These are phyloP conservation scores for Saturnispora halmiae DNA, from an alignment of 805 yeast species.

Conservation along the genomic window DNA sequence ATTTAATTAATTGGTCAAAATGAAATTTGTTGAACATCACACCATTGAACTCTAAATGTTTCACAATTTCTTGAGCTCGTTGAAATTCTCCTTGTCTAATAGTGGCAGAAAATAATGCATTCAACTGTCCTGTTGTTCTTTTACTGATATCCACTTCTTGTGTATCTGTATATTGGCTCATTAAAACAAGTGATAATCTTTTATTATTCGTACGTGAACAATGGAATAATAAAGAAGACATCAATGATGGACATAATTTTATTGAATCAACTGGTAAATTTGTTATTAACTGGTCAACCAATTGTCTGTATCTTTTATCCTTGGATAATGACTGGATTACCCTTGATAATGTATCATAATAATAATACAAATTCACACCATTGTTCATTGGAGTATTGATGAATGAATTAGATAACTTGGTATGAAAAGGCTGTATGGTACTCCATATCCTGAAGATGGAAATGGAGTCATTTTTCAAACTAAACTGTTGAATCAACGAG, in stretches of 20 bases:
- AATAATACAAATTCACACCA: slow-evolving; percentile 23
- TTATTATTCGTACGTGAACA: slow-evolving; percentile 22
- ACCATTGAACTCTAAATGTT: slow-evolving; percentile 21
- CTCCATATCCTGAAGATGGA: slow-evolving; percentile 24
- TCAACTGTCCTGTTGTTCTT: slow-evolving; percentile 24
- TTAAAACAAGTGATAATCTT: slow-evolving; percentile 21
- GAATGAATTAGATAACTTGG: slow-evolving; percentile 20
- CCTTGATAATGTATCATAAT: slow-evolving; percentile 22
- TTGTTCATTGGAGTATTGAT: slow-evolving; percentile 22
- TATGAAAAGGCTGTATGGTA: slow-evolving; percentile 25
- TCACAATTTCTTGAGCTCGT: slow-evolving; percentile 24
- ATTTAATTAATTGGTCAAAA: slow-evolving; percentile 25
- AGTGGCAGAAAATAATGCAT: slow-evolving; percentile 24
- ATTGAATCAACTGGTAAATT: slow-evolving; percentile 29
- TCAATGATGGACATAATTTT: slow-evolving; percentile 26
- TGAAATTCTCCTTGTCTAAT: slow-evolving; percentile 22
- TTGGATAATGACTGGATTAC: slow-evolving; percentile 25
- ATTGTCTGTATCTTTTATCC: slow-evolving; percentile 21
- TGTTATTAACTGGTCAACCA: slow-evolving; percentile 22
- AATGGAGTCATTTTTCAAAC: slow-evolving; percentile 21
- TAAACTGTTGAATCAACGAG: slow-evolving; percentile 20
- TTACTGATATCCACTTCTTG: slow-evolving; percentile 19
- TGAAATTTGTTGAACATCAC: slow-evolving; percentile 22
- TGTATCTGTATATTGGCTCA: slow-evolving; percentile 20
- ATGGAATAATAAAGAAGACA: slow-evolving; percentile 27